A percentile compares a stretch with the other conserved stretches of the same genome.
These are phyloP conservation scores for Linnemannia exigua DNA, from an alignment of 192 early-diverging fungal species.

Conservation along the genomic window DNA sequence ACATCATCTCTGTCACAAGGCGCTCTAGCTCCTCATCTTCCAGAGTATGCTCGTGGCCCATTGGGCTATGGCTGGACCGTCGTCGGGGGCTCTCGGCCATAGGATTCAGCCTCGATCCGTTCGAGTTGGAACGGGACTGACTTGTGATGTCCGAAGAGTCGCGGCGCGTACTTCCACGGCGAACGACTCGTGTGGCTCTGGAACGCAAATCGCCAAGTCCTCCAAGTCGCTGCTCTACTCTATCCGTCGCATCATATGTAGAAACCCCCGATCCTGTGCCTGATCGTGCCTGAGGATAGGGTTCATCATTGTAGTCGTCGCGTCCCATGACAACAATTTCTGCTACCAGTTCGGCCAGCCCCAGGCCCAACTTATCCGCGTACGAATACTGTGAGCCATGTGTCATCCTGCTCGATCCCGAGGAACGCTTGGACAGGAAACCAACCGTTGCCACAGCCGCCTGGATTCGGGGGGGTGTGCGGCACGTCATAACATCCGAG, in stretches of 20 bases:
- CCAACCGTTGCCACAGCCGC: slow-evolving; percentile 31
- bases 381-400: slow-evolving; percentile 36
- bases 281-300: background rate
- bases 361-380: slow-evolving; percentile 40
- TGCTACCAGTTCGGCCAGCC: slow-evolving; percentile 44
- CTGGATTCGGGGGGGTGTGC: slow-evolving; percentile 38
- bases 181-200: slow-evolving; percentile 43
- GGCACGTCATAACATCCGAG: slow-evolving; percentile 48
- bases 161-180: slow-evolving; percentile 47
- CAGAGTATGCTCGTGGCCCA: slow-evolving; percentile 19
- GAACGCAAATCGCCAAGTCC: slow-evolving; percentile 51
- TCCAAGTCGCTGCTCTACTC: slow-evolving; percentile 34
- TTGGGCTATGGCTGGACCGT: slow-evolving; percentile 36
- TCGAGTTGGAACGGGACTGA: background rate
- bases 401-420: background rate
- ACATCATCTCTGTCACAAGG: slow-evolving; percentile 53
- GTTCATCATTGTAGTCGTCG: slow-evolving; percentile 26
- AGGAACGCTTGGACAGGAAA: slow-evolving; percentile 29
- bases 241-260: background rate
- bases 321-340: slow-evolving; percentile 47
- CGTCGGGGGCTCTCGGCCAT: slow-evolving; percentile 32
- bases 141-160: slow-evolving; percentile 40
- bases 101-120: slow-evolving; percentile 34
- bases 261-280: slow-evolving; percentile 2
- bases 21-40: slow-evolving; percentile 50